Percentiles rank a stretch among this genome's conserved stretches.
Conservation (phyloP, 1,139 yeast genomes). For the Hanseniaspora gamundiae region DNA sequence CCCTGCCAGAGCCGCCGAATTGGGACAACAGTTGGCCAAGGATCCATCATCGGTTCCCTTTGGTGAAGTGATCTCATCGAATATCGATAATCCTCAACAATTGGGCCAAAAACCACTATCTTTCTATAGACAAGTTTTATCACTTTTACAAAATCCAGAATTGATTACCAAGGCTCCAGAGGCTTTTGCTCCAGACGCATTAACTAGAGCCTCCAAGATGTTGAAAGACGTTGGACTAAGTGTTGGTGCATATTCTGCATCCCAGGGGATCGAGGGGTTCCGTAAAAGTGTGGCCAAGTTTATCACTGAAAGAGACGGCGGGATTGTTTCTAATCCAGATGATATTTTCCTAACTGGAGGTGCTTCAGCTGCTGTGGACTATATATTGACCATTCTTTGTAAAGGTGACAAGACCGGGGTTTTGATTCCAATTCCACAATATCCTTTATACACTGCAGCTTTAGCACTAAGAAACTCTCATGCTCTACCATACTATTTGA, state of each 20-base stretch:
- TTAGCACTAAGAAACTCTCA: slow-evolving; percentile 71
- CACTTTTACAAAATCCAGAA: slow-evolving; percentile 76
- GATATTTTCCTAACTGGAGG: slow-evolving; percentile 81
- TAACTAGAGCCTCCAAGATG: slow-evolving; percentile 52
- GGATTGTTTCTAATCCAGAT: slow-evolving; percentile 49
- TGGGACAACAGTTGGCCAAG: slow-evolving; percentile 40
- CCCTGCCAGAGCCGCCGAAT: slow-evolving; percentile 86
- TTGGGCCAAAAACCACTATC: slow-evolving; percentile 86
- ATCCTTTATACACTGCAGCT: slow-evolving; percentile 90
- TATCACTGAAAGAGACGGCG: slow-evolving; percentile 59
- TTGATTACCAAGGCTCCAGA: slow-evolving; percentile 29
- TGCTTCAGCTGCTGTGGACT: slow-evolving; percentile 82
- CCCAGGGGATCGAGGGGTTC: slow-evolving; percentile 69
- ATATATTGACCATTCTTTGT: slow-evolving; percentile 59
- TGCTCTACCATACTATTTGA: slow-evolving; percentile 77
- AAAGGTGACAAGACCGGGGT: slow-evolving; percentile 64
- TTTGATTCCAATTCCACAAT: slow-evolving; percentile 92
- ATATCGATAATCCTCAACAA: slow-evolving; percentile 96
- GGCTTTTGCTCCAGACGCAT: slow-evolving; percentile 41
- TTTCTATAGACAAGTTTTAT: slow-evolving; percentile 85
- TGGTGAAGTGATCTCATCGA: slow-evolving; percentile 66
- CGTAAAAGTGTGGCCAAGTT: slow-evolving; percentile 73
- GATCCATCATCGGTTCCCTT: slow-evolving; percentile 64
- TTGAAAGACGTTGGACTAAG: slow-evolving; percentile 55
- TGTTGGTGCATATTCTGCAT: slow-evolving; percentile 87